These are phyloP conservation scores for Hypericum androsaemum DNA, from an alignment of 345 rosid species.

Conservation along the genomic window DNA sequence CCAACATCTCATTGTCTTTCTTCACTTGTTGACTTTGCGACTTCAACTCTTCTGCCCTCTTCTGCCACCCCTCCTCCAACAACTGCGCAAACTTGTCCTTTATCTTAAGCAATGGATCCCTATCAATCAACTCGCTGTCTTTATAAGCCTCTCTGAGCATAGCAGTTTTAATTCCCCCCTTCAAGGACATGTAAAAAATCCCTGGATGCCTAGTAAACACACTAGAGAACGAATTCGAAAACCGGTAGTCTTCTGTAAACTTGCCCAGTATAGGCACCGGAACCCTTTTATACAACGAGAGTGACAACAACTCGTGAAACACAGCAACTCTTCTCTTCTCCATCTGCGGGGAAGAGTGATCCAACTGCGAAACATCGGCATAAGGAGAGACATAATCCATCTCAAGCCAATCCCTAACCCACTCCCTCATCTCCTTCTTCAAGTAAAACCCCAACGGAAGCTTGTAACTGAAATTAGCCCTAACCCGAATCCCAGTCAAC, in stretches of 20 bases:
- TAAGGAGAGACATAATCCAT: slow-evolving; percentile 74
- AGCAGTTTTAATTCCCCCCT: slow-evolving; percentile 81
- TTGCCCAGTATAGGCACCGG: slow-evolving; percentile 83
- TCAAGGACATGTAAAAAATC: slow-evolving; percentile 73
- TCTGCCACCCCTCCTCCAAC: slow-evolving; percentile 59
- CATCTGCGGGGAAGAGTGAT: slow-evolving; percentile 67
- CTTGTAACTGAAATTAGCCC: slow-evolving; percentile 60
- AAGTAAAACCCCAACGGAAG: slow-evolving; percentile 60
- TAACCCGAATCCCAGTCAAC: slow-evolving; percentile 41
- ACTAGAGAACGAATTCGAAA: slow-evolving; percentile 64
- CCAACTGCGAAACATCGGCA: slow-evolving; percentile 50
- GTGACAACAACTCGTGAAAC: slow-evolving; percentile 72
- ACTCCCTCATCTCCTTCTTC: slow-evolving; percentile 89
- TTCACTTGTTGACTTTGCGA: neutral
- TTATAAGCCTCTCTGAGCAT: slow-evolving; percentile 69
- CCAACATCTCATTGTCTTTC: slow-evolving; percentile 1
- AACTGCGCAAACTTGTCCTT: slow-evolving; percentile 59
- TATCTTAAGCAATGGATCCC: slow-evolving; percentile 59
- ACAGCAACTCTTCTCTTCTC: slow-evolving; percentile 85
- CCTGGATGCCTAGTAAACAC: slow-evolving; percentile 85
- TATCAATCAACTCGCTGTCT: slow-evolving; percentile 42
- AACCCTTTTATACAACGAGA: slow-evolving; percentile 64
- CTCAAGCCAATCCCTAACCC: slow-evolving; percentile 88
- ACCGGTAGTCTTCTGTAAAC: slow-evolving; percentile 60
- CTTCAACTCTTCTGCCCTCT: slow-evolving; percentile 34